A percentile compares a stretch with the other conserved stretches of the same genome.
Evolutionary conservation across 495 filamentous ascomycete genomes (phyloP).

Genomic region (Lepidopterella palustris): DNA sequence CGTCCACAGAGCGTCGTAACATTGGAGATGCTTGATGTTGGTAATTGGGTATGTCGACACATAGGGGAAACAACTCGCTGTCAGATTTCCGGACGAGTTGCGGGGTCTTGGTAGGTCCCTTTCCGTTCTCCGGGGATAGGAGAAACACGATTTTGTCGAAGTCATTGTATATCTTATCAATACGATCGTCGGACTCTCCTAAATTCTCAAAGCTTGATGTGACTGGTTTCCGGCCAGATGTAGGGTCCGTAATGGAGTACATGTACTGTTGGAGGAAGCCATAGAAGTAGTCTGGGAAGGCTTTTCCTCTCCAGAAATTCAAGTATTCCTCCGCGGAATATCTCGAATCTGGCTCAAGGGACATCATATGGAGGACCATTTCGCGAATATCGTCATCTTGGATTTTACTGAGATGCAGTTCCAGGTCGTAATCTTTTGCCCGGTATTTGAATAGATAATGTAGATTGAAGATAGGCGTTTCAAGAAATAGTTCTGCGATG

Average conservation of each 20-base stretch:
- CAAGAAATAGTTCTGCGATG: slow-evolving; percentile 95
- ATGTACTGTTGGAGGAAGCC: slow-evolving; percentile 96
- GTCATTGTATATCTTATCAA: slow-evolving; percentile 84
- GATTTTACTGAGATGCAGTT: slow-evolving; percentile 73
- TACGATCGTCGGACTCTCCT: slow-evolving; percentile 83
- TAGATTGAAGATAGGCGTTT: slow-evolving; percentile 85
- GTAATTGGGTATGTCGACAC: slow-evolving; percentile 81
- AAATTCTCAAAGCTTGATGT: slow-evolving; percentile 58
- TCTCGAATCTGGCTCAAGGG: slow-evolving; percentile 80
- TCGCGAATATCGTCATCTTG: slow-evolving; percentile 81
- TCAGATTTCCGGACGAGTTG: slow-evolving; percentile 24
- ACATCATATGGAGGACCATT: slow-evolving; percentile 91
- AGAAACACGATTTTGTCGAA: slow-evolving; percentile 98
- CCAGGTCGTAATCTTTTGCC: slow-evolving; percentile 84
- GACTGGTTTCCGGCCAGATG: slow-evolving; percentile 61
- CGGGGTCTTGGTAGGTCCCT: slow-evolving; percentile 8
- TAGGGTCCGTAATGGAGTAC: slow-evolving; percentile 91
- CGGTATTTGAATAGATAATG: slow-evolving; percentile 93
- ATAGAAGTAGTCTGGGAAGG: slow-evolving; percentile 94
- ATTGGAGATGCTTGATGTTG: slow-evolving; percentile 51
- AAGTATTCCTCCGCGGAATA: slow-evolving; percentile 94
- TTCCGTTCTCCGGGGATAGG: slow-evolving; percentile 55
- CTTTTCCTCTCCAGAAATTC: slow-evolving; percentile 82
- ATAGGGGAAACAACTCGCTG: slow-evolving; percentile 58
- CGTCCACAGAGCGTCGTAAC: slow-evolving; percentile 52